Base-by-base conservation (phyloP, 2,329 filamentous ascomycete species). In the Laburnicola sp. region DNA sequence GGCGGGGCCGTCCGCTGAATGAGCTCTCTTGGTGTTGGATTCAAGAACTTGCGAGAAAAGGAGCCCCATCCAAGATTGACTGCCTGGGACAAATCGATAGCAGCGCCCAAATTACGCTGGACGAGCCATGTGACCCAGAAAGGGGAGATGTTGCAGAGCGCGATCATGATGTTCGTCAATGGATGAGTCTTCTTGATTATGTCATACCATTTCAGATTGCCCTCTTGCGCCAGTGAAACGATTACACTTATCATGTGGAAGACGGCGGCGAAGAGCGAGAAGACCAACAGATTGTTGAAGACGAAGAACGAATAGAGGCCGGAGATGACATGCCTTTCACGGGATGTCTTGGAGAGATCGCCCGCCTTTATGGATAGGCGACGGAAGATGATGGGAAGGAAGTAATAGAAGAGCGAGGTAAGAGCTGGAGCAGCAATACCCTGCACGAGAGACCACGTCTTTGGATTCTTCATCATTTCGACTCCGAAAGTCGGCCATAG, bases 231-330 rank as follows among this genome's bases (percentile, higher is more conserved):
- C 3, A 79, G 45, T 2, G 82, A 68, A 39, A 92, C 76, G 32
- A 96, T 84, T 3, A 78, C 78, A 0, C 85, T 76, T 6, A 91
- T 78, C 63, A 92, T 91, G 1, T 78, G 78, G 85, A 90, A 97
- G 11, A 91, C 75, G 1, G 89, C 86, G 38, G 89, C 90, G 73
- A 97, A 97, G 10, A 96, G 78, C 8, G 92, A 97, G 74, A 97
- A 97, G 51, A 97, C 86, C 59, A 99, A 78, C 48, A 99, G 75
- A 68, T 97, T 97, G 82, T 99, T 99, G 80, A 99, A 91, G 45
- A 97, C 84, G 74, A 99, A 99, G 77, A 99, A 99, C 16, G 89
- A 83, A 74, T 95, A 99, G 2, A 99, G 81, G 73, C 96, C 95
- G 56, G 85, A 86, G 52, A 94, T 82, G 45, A 99, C 94, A 71